Conservation (phyloP, 495 filamentous ascomycete genomes). For the Penicillium crystallinum region DNA sequence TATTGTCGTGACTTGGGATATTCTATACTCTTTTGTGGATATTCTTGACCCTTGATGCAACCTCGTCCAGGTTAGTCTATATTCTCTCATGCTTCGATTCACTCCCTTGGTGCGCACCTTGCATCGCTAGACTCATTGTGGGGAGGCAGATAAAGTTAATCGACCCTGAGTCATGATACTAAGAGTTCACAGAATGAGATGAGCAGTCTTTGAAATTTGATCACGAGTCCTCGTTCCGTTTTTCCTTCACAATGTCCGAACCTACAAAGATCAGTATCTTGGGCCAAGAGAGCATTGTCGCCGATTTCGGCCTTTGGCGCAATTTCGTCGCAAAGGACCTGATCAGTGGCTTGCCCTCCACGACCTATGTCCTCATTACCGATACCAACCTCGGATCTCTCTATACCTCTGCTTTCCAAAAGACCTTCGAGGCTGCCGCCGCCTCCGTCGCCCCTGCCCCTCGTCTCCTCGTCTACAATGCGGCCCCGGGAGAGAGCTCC, state of each 20-base stretch:
- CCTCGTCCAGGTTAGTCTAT: background rate
- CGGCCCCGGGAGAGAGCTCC: conserved; percentile 86
- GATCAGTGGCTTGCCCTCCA: conserved; percentile 67
- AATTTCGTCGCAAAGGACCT: conserved; percentile 78
- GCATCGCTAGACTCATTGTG: conserved; percentile 20
- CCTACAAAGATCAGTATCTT: conserved; percentile 52
- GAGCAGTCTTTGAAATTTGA: conserved; percentile 10
- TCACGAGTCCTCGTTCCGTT: background rate
- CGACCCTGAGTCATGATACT: conserved; percentile 9
- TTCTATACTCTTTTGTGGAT: conserved; percentile 1
- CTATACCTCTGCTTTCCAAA: conserved; percentile 73
- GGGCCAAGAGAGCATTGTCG: conserved; percentile 73
- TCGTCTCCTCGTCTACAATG: conserved; percentile 78
- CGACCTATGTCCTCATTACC: conserved; percentile 93
- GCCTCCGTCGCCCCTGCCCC: conserved; percentile 46
- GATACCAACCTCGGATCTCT: conserved; percentile 83
- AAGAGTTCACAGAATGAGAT: conserved; percentile 33
- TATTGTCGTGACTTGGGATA: background rate
- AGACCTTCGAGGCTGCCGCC: conserved; percentile 57
- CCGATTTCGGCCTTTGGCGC: conserved; percentile 89
- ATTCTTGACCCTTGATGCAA: conserved; percentile 12
- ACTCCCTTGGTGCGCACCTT: conserved; percentile 10
- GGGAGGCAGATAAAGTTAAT: conserved; percentile 11
- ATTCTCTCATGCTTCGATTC: background rate
- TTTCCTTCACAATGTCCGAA: conserved; percentile 31